phyloP scores from a whole-genome alignment of 139 green algal genomes.

The Chlamydomonas sp. region DNA sequence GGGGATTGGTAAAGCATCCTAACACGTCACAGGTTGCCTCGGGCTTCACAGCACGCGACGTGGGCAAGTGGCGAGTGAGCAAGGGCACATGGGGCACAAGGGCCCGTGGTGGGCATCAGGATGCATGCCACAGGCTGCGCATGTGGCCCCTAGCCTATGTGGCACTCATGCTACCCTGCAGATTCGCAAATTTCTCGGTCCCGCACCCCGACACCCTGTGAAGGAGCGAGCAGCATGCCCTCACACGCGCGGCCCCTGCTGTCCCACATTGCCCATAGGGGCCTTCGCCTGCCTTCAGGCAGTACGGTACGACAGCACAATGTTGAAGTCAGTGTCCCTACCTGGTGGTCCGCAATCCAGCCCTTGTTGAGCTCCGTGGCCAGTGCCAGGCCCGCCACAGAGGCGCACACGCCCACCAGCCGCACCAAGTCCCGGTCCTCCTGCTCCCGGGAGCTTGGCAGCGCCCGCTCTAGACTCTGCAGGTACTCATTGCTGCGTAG shows the following conservation, averaged over 20 bases:
- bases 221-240: background rate
- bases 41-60: too few species aligned
- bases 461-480: too few species aligned
- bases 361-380: constrained; percentile 30
- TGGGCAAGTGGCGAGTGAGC: too few species aligned
- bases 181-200: constrained; percentile 1
- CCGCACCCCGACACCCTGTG: background rate
- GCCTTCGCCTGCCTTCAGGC: background rate
- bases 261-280: background rate
- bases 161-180: constrained; percentile 44
- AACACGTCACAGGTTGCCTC: too few species aligned
- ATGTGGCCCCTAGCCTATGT: too few species aligned
- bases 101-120: too few species aligned
- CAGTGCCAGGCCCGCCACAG: constrained; percentile 12
- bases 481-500: too few species aligned
- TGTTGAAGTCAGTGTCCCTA: background rate
- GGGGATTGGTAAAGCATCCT: too few species aligned
- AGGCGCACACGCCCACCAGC: constrained; percentile 1
- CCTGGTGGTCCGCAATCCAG: constrained; percentile 33
- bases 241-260: background rate
- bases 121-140: too few species aligned
- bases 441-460: background rate
- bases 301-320: background rate
- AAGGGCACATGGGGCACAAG: too few species aligned
- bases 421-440: background rate